Evolutionary conservation across 176 grass and related monocot species (phyloP), one percentile per base, ranked within the genome.

Genomic region (Hordeum marinum): DNA sequence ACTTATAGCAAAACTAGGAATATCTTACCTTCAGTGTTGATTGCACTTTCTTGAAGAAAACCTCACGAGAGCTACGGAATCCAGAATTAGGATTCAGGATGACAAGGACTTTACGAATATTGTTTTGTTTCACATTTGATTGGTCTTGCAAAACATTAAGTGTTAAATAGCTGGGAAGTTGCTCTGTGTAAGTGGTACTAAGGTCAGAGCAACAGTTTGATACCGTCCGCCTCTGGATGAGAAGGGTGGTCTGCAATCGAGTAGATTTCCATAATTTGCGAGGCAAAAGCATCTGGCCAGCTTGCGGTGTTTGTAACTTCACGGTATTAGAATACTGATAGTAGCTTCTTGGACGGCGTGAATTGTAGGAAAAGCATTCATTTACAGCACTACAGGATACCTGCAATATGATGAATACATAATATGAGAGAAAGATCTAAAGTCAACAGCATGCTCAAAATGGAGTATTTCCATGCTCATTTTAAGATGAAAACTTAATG

Each of bases 1-100:
- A 29, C 70, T 85, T 7, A 79, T 82, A 27, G 63, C 32, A 80
- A 58, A 86, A 15, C 21, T 41, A 64, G 48, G 42, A 14, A 52
- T 21, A 68, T 75, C 57, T 84, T 78, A 95, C 93, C 96, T 92
- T 82, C 74, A 95, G 82, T 81, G 71, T 89, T 21, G 93, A 80
- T 82, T 95, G 90, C 34, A 92, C 93, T 92, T 95, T 66, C 63
- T 84, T 85, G 76, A 87, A 89, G 80, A 98, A 98, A 88, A 98
- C 84, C 87, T 94, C 88, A 27, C 78, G 87, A 86, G 93, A 92
- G 68, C 91, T 90, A 48, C 96, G 93, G 73, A 90, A 89, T 82
- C 96, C 96, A 75, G 96, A 98, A 87, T 88, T 85, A 85, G 96
- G 96, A 78, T 98, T 98, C 83, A 98, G 80, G 68, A 98, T 89